Conservation (phyloP, 768 basidiomycete species). For the Calocybe cyanea region DNA sequence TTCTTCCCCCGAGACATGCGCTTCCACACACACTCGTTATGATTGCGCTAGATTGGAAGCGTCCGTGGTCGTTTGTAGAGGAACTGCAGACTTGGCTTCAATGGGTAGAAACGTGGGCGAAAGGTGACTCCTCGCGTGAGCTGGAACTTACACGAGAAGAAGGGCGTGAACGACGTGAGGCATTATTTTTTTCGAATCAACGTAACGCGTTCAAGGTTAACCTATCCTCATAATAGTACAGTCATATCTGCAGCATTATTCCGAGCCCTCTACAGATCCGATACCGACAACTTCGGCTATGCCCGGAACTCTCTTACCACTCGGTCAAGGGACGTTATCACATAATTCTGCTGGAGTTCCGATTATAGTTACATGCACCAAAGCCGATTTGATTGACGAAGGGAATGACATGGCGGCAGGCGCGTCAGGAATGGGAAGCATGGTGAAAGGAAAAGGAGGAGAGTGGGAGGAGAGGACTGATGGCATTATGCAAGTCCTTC, state of each 20-base stretch:
- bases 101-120: conserved; percentile 83
- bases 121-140: conserved; percentile 66
- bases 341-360: conserved; percentile 85
- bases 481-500: conserved; percentile 90
- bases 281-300: conserved; percentile 59
- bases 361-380: conserved; percentile 87
- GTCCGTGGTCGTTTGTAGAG: conserved; percentile 86
- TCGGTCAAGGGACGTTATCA: conserved; percentile 81
- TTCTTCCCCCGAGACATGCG: conserved; percentile 66
- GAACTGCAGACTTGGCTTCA: conserved; percentile 81
- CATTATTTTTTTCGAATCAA: conserved; percentile 12
- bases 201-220: conserved; percentile 6
- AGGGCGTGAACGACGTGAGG: conserved; percentile 75
- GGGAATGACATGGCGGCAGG: conserved; percentile 69
- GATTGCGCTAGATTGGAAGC: conserved; percentile 93
- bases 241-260: conserved; percentile 85
- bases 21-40: conserved; percentile 73
- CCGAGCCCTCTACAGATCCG: conserved; percentile 71
- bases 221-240: conserved; percentile 53
- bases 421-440: conserved; percentile 79
- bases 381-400: conserved; percentile 91
- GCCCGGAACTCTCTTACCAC: conserved; percentile 69
- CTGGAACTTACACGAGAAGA: conserved; percentile 76
- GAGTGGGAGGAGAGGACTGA: conserved; percentile 97
- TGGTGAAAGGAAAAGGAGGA: conserved; percentile 88